Evolutionary conservation across 2,329 filamentous ascomycete genomes (phyloP), one percentile per base, ranked within the genome.

Genomic region (Fusarium nelsonii): DNA sequence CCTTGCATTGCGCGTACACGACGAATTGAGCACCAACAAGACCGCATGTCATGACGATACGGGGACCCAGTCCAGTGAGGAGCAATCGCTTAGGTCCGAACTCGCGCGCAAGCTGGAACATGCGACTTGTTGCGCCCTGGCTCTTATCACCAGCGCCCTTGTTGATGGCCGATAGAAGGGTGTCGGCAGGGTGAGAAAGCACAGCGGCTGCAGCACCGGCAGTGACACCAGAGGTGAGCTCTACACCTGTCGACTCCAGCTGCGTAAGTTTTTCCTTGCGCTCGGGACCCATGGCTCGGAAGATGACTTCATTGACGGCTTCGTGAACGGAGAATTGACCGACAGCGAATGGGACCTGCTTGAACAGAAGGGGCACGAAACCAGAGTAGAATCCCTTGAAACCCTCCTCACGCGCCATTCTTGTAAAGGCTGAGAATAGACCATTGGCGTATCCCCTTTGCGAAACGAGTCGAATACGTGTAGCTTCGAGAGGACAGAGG

Each of bases 301-400:
- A 97, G 80, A 94, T 88, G 72, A 86, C 77, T 82, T 97, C 93
- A 76, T 92, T 89, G 74, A 91, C 92, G 76, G 92, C 95, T 84
- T 97, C 94, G 85, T 93, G 96, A 57, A 95, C 93, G 73, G 94
- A 92, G 84, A 97, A 97, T 85, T 97, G 97, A 79, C 93, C 90
- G 82, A 97, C 93, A 72, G 94, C 97, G 84, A 97, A 97, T 18
- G 94, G 94, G 57, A 97, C 91, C 86, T 96, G 92, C 83, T 95
- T 94, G 83, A 92, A 93, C 70, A 94, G 85, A 73, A 95, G 90
- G 30, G 92, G 92, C 53, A 94, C 91, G 82, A 97, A 97, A 71
- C 94, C 94, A 69, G 92, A 93, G 86, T 97, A 97, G 84, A 97
- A 95, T 65, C 92, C 94, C 73, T 87, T 88, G 63, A 94, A 61